A percentile compares a stretch with the other conserved stretches of the same genome.
Evolutionary conservation across 1,139 yeast genomes (phyloP).

Genomic region (Suhomyces guaymorum): DNA sequence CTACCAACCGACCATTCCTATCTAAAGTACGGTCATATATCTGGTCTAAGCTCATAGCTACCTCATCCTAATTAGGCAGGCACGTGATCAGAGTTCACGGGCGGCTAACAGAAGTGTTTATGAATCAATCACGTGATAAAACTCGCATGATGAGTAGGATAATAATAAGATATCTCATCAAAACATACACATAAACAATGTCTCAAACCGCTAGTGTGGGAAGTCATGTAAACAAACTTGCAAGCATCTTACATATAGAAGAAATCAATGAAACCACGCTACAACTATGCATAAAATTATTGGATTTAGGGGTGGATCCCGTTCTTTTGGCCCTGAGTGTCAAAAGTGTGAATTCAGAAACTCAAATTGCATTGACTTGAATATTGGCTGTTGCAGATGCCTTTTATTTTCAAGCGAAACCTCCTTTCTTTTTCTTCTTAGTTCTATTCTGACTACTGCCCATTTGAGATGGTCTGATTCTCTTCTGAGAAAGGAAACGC

Average conservation of each 20-base stretch:
- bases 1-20: no score
- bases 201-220: slow-evolving; percentile 15
- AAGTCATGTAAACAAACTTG: slow-evolving; percentile 27
- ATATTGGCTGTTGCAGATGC: not conserved
- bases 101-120: no score
- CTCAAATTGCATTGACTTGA: slow-evolving; percentile 19
- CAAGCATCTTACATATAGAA: slow-evolving; percentile 26
- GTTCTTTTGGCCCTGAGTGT: slow-evolving; percentile 30
- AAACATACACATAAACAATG: not conserved
- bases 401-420: slow-evolving; percentile 24
- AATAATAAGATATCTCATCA: no score
- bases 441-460: slow-evolving; percentile 18
- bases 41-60: no score
- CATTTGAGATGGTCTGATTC: slow-evolving; percentile 11
- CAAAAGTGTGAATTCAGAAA: slow-evolving; percentile 29
- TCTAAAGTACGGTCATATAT: no score
- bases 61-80: no score
- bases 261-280: slow-evolving; percentile 34
- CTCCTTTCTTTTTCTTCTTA: slow-evolving; percentile 34
- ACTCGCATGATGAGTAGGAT: no score
- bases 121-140: no score
- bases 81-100: no score
- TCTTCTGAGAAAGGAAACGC: slow-evolving; percentile 12
- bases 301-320: slow-evolving; percentile 44
- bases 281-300: slow-evolving; percentile 36